Conservation (phyloP, 352 stramenopile genomes). For the Pythium utonaiense region DNA sequence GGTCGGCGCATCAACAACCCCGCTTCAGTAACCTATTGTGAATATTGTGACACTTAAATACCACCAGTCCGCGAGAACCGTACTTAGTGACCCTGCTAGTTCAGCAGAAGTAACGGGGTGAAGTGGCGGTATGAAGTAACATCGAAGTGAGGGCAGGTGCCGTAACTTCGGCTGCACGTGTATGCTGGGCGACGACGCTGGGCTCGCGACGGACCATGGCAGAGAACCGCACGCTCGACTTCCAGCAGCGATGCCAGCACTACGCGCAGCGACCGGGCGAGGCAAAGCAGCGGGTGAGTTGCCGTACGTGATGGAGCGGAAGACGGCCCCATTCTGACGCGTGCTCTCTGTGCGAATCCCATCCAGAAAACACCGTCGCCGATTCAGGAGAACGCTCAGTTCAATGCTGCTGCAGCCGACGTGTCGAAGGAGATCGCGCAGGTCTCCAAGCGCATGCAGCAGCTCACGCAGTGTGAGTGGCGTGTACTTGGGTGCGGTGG, state of each 20-base stretch:
- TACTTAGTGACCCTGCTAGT: background rate
- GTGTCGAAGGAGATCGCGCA: slow-evolving; percentile 84
- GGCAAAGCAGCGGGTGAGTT: background rate
- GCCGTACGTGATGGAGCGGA: slow-evolving; percentile 14
- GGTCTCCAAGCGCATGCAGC: slow-evolving; percentile 75
- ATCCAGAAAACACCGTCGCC: slow-evolving; percentile 41
- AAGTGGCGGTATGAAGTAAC: slow-evolving; percentile 30
- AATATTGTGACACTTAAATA: background rate
- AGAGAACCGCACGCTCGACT: slow-evolving; percentile 69
- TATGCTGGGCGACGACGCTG: background rate
- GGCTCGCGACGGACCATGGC: slow-evolving; percentile 31
- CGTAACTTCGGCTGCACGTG: slow-evolving; percentile 8
- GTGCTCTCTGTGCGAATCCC: no score
- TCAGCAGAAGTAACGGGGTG: slow-evolving; percentile 10
- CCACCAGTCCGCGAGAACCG: slow-evolving; percentile 3
- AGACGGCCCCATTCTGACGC: no score
- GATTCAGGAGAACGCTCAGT: slow-evolving; percentile 73
- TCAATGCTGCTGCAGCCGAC: slow-evolving; percentile 75
- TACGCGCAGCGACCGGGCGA: slow-evolving; percentile 35
- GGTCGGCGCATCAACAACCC: background rate
- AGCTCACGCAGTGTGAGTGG: slow-evolving; percentile 68
- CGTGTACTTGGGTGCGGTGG: background rate
- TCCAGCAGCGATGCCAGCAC: slow-evolving; percentile 60
- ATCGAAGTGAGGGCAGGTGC: slow-evolving; percentile 18
- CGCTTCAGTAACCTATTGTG: background rate